Evolutionary conservation across 2,329 filamentous ascomycete species (phyloP).

Genomic region (Xylariales sp.): DNA sequence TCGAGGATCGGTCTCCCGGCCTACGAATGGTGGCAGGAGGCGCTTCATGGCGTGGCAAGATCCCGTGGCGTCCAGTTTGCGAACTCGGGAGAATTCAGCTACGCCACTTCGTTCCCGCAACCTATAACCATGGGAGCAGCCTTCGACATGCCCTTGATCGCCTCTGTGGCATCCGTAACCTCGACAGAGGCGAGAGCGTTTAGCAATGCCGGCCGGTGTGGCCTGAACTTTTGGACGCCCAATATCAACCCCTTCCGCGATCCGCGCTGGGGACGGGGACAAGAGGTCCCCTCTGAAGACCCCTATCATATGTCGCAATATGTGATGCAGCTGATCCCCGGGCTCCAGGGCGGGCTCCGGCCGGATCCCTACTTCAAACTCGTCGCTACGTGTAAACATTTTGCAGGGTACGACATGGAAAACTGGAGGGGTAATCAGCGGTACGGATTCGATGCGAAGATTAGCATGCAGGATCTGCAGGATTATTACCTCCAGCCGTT

Average conservation of each 20-base stretch:
- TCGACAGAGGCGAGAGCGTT: conserved; percentile 73
- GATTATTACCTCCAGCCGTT: conserved; percentile 77
- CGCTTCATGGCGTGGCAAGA: conserved; percentile 66
- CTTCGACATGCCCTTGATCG: conserved; percentile 72
- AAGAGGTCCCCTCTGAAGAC: conserved; percentile 71
- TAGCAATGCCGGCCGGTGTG: conserved; percentile 67
- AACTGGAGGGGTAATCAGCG: conserved; percentile 56
- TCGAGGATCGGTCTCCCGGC: conserved; percentile 64
- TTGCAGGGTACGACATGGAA: conserved; percentile 68
- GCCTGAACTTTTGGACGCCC: conserved; percentile 72
- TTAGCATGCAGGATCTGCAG: conserved; percentile 69
- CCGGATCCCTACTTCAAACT: conserved; percentile 52
- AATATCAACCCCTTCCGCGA: conserved; percentile 75
- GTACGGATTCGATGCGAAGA: conserved; percentile 66
- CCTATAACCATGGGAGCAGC: conserved; percentile 72
- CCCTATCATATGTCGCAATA: conserved; percentile 62
- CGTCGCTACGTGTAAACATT: conserved; percentile 70
- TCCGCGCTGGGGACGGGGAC: conserved; percentile 71
- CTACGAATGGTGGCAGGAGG: conserved; percentile 70
- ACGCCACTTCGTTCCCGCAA: conserved; percentile 73
- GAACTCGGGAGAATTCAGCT: conserved; percentile 62
- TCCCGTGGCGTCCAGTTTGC: conserved; percentile 65
- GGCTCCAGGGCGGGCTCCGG: conserved; percentile 57
- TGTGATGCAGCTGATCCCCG: conserved; percentile 63
- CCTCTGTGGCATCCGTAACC: conserved; percentile 65